These are phyloP conservation scores for Chrysopogon serrulatus DNA, from an alignment of 176 grass and related monocot species.

Conservation along the genomic window DNA sequence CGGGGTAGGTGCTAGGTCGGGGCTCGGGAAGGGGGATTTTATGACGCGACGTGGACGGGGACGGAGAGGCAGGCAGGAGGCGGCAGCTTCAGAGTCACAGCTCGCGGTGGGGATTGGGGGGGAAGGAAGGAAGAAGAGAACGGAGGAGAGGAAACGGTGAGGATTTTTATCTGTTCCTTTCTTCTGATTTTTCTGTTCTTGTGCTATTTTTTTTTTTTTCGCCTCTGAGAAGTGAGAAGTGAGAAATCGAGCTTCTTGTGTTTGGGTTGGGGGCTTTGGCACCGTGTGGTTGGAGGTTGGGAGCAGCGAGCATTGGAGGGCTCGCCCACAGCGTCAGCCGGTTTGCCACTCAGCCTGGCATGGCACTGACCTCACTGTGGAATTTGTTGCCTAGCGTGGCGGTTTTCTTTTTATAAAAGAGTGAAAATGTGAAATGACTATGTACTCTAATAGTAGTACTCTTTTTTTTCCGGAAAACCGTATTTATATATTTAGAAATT, in stretches of 20 bases:
- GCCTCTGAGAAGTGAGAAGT: not conserved
- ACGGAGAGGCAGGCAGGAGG: constrained; percentile 6
- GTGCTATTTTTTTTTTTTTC: not conserved
- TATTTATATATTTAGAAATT: not conserved
- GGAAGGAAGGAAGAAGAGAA: not conserved
- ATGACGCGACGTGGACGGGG: constrained; percentile 30
- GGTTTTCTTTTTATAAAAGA: not conserved
- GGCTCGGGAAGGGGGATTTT: constrained; percentile 5
- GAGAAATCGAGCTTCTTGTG: not conserved
- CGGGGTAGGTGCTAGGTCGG: constrained; percentile 28
- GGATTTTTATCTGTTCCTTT: not conserved
- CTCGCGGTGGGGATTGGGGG: not conserved
- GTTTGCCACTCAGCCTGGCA: not conserved
- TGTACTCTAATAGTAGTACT: no score
- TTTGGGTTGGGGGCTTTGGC: constrained; percentile 20
- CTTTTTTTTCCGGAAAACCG: no score
- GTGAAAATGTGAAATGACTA: not conserved
- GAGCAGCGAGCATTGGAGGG: constrained; percentile 26
- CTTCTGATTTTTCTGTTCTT: not conserved
- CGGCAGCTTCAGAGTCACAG: constrained; percentile 18
- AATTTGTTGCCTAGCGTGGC: constrained; percentile 15
- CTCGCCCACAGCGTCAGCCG: constrained; percentile 3
- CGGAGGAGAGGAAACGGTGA: not conserved
- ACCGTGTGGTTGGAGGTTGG: constrained; percentile 25
- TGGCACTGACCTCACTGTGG: not conserved